Conservation (phyloP, 1,139 yeast genomes). For the Kurtzmaniella quercitrusa region DNA sequence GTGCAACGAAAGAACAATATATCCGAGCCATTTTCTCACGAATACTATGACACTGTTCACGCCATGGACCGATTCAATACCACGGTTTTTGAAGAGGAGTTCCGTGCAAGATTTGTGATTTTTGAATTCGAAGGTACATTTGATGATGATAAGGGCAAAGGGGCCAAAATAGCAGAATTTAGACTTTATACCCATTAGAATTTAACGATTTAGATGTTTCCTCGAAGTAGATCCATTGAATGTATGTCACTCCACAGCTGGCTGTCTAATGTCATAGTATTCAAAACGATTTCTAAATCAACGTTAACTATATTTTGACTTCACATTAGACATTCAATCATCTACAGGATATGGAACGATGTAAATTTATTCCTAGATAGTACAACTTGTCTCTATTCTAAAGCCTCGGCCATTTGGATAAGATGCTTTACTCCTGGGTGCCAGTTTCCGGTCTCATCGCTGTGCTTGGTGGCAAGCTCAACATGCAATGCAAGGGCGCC, state of each 20-base stretch:
- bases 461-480: constrained; percentile 61
- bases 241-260: too few relatives aligned
- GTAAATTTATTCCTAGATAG: neutral
- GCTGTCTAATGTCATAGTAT: too few relatives aligned
- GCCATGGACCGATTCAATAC: constrained; percentile 44
- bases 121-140: constrained; percentile 50
- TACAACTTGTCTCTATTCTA: constrained; percentile 14
- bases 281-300: too few relatives aligned
- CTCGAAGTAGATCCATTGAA: too few relatives aligned
- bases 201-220: neutral
- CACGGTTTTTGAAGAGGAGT: constrained; percentile 30
- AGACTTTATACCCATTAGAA: neutral
- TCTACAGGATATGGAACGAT: constrained; percentile 24
- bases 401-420: constrained; percentile 67
- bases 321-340: too few relatives aligned
- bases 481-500: constrained; percentile 56
- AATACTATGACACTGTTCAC: constrained; percentile 27
- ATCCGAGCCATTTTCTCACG: constrained; percentile 40
- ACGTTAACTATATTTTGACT: too few relatives aligned
- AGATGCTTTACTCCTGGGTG: constrained; percentile 87
- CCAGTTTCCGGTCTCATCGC: constrained; percentile 88
- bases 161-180: constrained; percentile 49
- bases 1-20: constrained; percentile 30
- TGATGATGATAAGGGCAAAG: constrained; percentile 33
- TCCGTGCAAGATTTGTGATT: constrained; percentile 37